These are phyloP conservation scores for Nicotiana attenuata DNA, from an alignment of 257 asterid genomes.

Conservation along the genomic window DNA sequence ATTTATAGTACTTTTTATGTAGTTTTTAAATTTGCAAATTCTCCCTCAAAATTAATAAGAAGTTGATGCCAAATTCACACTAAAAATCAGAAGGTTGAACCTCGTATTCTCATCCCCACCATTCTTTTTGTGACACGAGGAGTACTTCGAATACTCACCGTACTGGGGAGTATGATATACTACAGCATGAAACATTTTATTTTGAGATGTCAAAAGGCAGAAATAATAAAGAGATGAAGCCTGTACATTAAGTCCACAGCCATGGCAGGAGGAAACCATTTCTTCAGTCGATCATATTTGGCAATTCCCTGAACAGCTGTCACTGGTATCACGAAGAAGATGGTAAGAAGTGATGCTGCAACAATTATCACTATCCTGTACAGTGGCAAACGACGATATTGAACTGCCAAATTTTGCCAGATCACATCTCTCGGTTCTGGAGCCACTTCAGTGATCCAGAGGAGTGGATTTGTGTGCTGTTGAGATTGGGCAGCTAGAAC, in stretches of 20 bases:
- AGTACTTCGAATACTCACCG: neutral
- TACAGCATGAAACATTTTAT: slow-evolving; percentile 1
- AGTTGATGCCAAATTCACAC: neutral
- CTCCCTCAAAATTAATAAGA: neutral
- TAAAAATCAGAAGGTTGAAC: neutral
- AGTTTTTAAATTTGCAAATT: neutral
- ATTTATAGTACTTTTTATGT: neutral
- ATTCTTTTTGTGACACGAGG: neutral
- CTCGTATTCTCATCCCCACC: neutral
- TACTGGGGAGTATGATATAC: neutral
- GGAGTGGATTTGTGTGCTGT: slow-evolving; percentile 70
- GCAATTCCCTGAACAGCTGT: slow-evolving; percentile 94
- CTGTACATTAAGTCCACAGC: slow-evolving; percentile 81
- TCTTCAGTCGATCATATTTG: slow-evolving; percentile 58
- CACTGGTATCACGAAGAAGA: slow-evolving; percentile 91
- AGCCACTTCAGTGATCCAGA: slow-evolving; percentile 89
- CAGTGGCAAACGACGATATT: slow-evolving; percentile 49
- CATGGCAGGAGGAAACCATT: slow-evolving; percentile 98
- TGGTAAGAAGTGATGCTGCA: slow-evolving; percentile 62
- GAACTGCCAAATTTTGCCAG: slow-evolving; percentile 71
- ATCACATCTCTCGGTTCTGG: slow-evolving; percentile 93
- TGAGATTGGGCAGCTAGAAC: slow-evolving; percentile 94
- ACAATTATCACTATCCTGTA: slow-evolving; percentile 48
- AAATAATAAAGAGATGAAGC: slow-evolving; percentile 7
- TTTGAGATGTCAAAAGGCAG: neutral